phyloP scores from a whole-genome alignment of 495 filamentous ascomycete species.

The Hypoxylon subgilvum region DNA sequence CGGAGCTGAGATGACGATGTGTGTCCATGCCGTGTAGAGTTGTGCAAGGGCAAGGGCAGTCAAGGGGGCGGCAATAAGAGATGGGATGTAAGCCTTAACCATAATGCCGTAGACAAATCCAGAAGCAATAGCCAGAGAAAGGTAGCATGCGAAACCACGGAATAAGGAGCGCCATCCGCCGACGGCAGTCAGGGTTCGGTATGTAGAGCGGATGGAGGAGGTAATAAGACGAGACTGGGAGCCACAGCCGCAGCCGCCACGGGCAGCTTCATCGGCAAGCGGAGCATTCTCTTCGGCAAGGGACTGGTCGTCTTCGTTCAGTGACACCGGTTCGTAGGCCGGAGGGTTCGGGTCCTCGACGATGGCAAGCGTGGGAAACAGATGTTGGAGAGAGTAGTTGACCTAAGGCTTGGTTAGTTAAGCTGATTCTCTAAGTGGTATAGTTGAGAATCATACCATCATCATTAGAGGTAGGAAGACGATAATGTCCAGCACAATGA shows the following conservation, averaged over 20 bases:
- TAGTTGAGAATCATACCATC: constrained; percentile 36
- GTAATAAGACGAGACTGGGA: constrained; percentile 46
- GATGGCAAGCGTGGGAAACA: constrained; percentile 55
- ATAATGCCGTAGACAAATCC: constrained; percentile 31
- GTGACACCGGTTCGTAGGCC: constrained; percentile 50
- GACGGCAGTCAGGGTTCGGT: constrained; percentile 45
- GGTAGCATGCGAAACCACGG: constrained; percentile 47
- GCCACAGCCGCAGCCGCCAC: no score
- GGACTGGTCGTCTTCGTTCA: constrained; percentile 44
- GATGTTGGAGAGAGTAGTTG: constrained; percentile 46
- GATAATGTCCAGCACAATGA: constrained; percentile 41
- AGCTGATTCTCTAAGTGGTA: background rate
- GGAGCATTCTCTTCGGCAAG: constrained; percentile 36
- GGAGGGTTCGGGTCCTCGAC: constrained; percentile 59
- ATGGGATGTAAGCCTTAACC: constrained; percentile 25
- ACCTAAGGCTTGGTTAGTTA: constrained; percentile 39
- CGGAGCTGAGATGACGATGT: constrained; percentile 53
- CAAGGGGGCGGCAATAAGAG: constrained; percentile 44
- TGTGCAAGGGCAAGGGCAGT: constrained; percentile 46
- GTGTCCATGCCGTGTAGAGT: constrained; percentile 50
- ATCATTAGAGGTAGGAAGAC: constrained; percentile 49
- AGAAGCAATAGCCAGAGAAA: constrained; percentile 23
- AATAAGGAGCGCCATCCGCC: constrained; percentile 48
- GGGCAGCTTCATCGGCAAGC: constrained; percentile 30
- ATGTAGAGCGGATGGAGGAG: constrained; percentile 50